Base-by-base conservation (phyloP, 2,329 filamentous ascomycete genomes). In the Alternaria sp. region DNA sequence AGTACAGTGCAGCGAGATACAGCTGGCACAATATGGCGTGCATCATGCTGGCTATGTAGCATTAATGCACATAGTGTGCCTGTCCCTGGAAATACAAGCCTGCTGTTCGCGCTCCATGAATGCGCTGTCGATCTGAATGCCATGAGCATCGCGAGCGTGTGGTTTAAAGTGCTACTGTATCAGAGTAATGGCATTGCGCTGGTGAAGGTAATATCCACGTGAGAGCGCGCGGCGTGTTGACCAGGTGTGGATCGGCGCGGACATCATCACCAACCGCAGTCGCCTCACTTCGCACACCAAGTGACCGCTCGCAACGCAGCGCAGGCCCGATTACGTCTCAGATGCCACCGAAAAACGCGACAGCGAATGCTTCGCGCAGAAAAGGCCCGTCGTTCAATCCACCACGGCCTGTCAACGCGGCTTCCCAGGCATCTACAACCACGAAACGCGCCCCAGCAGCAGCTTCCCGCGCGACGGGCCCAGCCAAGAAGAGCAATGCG, bases 381-480 rank as follows among this genome's bases (percentile, higher is more conserved):
- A 77, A 74, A 61, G 74, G 73, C 0, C 73, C 75, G 4, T 69
- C 75, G 1, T 79, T 79, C 66, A 78, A 79, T 25, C 77, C 78
- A 10, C 78, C 77, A 8, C 73, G 76, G 18, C 76, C 74, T 5
- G 69, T 77, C 40, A 74, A 77, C 54, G 59, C 68, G 28, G 30
- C 70, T 12, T 59, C 70, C 8, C 66, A 73, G 51, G 43, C 68
- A 11, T 54, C 74, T 9, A 61, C 67, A 18, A 49, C 65, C 2
- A 51, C 71, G 25, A 69, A 71, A 67, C 68, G 67, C 61, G 69
- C 65, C 20, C 57, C 67, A n/a, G 59, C 57, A 34, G 36, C 45
- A 11, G 52, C 57, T 50, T 50, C 52, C n/a, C 57, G 52, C 52
- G 38, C 57, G 27, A 34, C 25, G 18, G 45, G 30, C 14, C 44